Percentiles rank a stretch among this genome's conserved stretches.
Conservation (phyloP, 257 asterid genomes). For the Rhazya stricta region DNA sequence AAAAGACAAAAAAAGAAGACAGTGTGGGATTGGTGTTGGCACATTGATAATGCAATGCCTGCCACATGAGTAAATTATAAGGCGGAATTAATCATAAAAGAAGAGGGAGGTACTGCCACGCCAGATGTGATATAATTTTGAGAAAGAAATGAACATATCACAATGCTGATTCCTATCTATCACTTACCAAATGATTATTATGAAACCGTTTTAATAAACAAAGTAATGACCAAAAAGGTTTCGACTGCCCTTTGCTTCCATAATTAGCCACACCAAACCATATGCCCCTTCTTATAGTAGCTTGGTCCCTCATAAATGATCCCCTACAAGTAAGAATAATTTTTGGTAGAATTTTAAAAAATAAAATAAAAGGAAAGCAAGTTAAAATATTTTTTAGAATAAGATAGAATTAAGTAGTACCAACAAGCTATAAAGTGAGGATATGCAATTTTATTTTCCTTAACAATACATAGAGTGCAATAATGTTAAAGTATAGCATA, state of each 20-base stretch:
- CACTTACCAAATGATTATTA: not conserved
- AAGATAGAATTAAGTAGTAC: not conserved
- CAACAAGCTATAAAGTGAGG: no score
- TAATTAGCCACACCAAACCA: not conserved
- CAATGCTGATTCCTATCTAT: not conserved
- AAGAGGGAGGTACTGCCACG: not conserved
- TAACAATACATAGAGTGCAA: no score
- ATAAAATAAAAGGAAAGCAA: not conserved
- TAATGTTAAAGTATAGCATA: no score
- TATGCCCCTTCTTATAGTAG: not conserved
- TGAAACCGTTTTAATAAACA: not conserved
- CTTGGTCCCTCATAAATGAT: not conserved
- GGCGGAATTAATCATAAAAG: not conserved
- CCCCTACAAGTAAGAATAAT: not conserved
- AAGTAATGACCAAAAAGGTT: not conserved
- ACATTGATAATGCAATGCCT: not conserved
- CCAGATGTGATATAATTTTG: no score
- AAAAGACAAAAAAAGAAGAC: no score
- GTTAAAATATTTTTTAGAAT: not conserved
- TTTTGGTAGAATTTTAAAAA: not conserved
- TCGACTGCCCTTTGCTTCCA: not conserved
- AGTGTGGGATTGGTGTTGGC: not conserved
- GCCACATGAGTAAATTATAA: no score
- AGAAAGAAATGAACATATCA: not conserved
- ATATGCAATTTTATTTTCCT: no score